Percentiles rank a stretch among this genome's conserved stretches.
Evolutionary conservation across 2,329 filamentous ascomycete species (phyloP).

Genomic region (Dactylella cylindrospora): DNA sequence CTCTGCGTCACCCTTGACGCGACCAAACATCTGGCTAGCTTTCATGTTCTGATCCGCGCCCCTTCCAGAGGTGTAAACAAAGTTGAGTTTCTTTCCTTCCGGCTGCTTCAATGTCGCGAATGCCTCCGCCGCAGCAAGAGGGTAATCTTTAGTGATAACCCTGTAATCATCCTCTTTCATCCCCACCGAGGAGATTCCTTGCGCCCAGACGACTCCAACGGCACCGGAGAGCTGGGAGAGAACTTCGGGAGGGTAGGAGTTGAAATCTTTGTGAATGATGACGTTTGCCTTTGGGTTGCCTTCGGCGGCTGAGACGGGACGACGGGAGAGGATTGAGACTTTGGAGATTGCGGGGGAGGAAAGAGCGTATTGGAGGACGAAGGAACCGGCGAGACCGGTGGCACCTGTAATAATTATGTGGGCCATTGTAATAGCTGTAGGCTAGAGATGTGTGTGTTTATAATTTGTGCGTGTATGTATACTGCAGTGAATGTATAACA

Average conservation of each 20-base stretch:
- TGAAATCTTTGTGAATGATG: constrained; percentile 69
- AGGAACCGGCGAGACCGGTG: constrained; percentile 66
- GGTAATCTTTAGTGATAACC: constrained; percentile 67
- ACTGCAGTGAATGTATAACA: too few relatives aligned
- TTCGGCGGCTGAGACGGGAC: constrained; percentile 65
- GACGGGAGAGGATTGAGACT: constrained; percentile 68
- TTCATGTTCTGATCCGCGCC: constrained; percentile 52
- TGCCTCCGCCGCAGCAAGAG: constrained; percentile 64
- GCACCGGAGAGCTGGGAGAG: constrained; percentile 65
- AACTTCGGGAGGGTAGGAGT: constrained; percentile 61
- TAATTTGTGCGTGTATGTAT: too few relatives aligned
- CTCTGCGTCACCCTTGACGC: constrained; percentile 70
- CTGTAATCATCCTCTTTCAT: constrained; percentile 60
- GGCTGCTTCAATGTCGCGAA: constrained; percentile 57
- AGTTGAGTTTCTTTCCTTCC: constrained; percentile 62
- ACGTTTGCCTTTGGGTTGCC: constrained; percentile 65
- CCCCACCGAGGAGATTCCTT: constrained; percentile 50
- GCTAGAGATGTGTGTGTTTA: too few relatives aligned
- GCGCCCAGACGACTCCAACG: constrained; percentile 71
- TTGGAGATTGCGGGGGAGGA: constrained; percentile 59
- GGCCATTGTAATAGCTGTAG: constrained; percentile 53
- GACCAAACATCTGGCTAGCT: constrained; percentile 62
- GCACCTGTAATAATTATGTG: constrained; percentile 70
- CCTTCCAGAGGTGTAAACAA: constrained; percentile 69
- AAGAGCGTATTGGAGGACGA: constrained; percentile 65